phyloP scores from a whole-genome alignment of 805 yeast genomes.

The Spencermartinsiella europaea region DNA sequence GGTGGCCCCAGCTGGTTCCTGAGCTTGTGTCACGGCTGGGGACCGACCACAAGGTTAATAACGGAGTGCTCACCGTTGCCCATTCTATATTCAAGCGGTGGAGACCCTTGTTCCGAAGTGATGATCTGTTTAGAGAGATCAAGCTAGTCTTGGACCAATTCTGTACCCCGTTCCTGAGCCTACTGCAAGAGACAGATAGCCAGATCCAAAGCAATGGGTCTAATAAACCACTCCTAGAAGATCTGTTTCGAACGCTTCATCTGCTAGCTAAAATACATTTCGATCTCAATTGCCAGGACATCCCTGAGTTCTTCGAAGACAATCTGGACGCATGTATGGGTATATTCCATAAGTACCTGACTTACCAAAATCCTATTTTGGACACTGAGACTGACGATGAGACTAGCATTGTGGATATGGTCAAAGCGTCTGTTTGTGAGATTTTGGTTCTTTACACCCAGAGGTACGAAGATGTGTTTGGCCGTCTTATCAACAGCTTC shows the following conservation, averaged over 20 bases:
- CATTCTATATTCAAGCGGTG: slow-evolving; percentile 95
- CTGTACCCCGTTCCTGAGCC: slow-evolving; percentile 67
- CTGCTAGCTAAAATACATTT: slow-evolving; percentile 76
- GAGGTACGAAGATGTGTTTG: slow-evolving; percentile 88
- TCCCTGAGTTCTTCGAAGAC: slow-evolving; percentile 97
- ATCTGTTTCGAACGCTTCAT: slow-evolving; percentile 64
- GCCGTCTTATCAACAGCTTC: slow-evolving; percentile 67
- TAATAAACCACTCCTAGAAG: slow-evolving; percentile 47
- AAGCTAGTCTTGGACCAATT: slow-evolving; percentile 81
- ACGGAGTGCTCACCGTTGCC: slow-evolving; percentile 84
- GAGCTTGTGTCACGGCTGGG: slow-evolving; percentile 62
- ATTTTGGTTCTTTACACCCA: slow-evolving; percentile 79
- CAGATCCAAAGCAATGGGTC: slow-evolving; percentile 45
- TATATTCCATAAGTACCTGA: slow-evolving; percentile 74
- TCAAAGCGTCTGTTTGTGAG: slow-evolving; percentile 80
- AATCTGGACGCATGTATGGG: slow-evolving; percentile 71
- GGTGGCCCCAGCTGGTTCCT: slow-evolving; percentile 66
- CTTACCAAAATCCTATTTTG: slow-evolving; percentile 50
- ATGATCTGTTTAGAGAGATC: slow-evolving; percentile 83
- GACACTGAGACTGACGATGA: slow-evolving; percentile 61
- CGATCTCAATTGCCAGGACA: slow-evolving; percentile 95
- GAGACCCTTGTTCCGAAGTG: slow-evolving; percentile 91
- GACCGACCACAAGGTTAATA: slow-evolving; percentile 67
- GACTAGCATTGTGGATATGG: slow-evolving; percentile 60
- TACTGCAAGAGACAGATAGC: slow-evolving; percentile 63